Evolutionary conservation across 129 eudicot species (phyloP).

Genomic region (Helianthus annuus): HanXRQr2.0-SUNRISE NC_035444.2:74163409-74163908

Average conservation of each 20-base stretch:
- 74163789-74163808: conserved; percentile 46
- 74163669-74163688: neutral
- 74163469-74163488: no score
- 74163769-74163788: conserved; percentile 45
- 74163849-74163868: conserved; percentile 38
- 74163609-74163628: no score
- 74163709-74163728: neutral
- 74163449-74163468: no score
- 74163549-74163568: no score
- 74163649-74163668: neutral
- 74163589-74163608: no score
- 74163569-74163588: no score
- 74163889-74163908: neutral
- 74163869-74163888: conserved; percentile 7
- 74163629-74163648: no score
- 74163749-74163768: neutral
- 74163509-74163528: no score
- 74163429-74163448: no score
- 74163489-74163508: no score
- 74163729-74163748: conserved; percentile 10
- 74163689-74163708: conserved; percentile 2
- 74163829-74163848: conserved; percentile 40
- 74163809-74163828: conserved; percentile 38
- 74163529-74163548: no score
- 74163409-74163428: no score